phyloP scores from a whole-genome alignment of 345 rosid species.

The Eutrema heterophyllum region DNA sequence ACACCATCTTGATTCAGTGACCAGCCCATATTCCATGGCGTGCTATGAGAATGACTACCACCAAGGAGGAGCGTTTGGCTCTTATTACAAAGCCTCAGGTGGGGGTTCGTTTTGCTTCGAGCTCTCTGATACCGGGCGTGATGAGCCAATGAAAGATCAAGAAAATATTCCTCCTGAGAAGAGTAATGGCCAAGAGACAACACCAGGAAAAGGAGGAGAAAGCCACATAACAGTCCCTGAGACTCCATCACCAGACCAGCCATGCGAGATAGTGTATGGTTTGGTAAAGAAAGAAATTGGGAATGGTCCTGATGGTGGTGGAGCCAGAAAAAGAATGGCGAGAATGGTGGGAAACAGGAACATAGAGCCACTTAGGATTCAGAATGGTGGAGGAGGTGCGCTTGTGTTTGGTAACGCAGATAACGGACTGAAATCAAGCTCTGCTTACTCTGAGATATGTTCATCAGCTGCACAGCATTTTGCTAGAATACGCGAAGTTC shows the following conservation, averaged over 20 bases:
- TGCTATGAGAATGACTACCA: constrained; percentile 71
- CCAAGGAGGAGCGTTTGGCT: constrained; percentile 52
- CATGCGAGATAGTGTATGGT: constrained; percentile 50
- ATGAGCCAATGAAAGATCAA: constrained; percentile 58
- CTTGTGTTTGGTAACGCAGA: constrained; percentile 60
- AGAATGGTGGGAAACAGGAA: constrained; percentile 63
- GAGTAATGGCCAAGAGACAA: constrained; percentile 49
- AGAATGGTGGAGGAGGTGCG: constrained; percentile 32
- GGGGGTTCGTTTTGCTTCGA: constrained; percentile 63
- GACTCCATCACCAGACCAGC: constrained; percentile 98
- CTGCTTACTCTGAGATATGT: constrained; percentile 83
- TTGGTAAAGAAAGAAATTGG: constrained; percentile 69
- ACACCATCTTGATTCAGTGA: constrained; percentile 95
- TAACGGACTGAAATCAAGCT: constrained; percentile 46
- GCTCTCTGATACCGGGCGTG: constrained; percentile 52
- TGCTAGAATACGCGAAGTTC: constrained; percentile 87
- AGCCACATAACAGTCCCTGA: constrained; percentile 86
- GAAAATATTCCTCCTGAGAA: constrained; percentile 84
- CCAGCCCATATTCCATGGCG: constrained; percentile 90
- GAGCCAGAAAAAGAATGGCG: constrained; percentile 68
- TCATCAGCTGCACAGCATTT: constrained; percentile 87
- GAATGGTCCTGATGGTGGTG: constrained; percentile 55
- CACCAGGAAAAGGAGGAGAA: constrained; percentile 79
- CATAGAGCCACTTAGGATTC: constrained; percentile 48
- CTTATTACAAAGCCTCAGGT: constrained; percentile 41